Conservation (phyloP, 2,329 filamentous ascomycete species). For the Didymella keratinophila region DNA sequence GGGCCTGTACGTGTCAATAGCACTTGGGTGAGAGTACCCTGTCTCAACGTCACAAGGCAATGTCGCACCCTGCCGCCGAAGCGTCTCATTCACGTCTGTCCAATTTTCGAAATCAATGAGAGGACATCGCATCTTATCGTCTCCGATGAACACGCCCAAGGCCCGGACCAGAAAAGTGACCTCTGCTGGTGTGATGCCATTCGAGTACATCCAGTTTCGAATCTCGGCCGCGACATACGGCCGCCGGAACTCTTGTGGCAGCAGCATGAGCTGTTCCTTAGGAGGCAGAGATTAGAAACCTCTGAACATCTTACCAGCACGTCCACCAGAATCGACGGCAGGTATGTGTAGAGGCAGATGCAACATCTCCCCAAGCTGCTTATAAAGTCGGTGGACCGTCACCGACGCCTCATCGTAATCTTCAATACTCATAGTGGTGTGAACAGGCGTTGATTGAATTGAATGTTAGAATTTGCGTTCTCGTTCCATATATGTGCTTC, state of each 20-base stretch:
- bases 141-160: background rate
- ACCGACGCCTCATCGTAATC: background rate
- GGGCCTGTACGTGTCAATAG: background rate
- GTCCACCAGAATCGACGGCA: background rate
- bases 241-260: background rate
- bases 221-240: background rate
- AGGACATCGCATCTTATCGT: background rate
- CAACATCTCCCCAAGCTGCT: background rate
- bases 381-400: background rate
- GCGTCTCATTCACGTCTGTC: background rate
- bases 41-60: background rate
- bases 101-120: background rate
- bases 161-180: background rate
- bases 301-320: background rate
- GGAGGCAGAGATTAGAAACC: background rate
- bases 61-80: background rate
- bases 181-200: background rate
- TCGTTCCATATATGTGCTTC: background rate
- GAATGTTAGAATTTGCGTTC: background rate
- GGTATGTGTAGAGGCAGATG: background rate
- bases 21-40: background rate
- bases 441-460: background rate
- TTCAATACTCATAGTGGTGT: background rate
- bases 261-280: background rate
- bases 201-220: background rate